Percentiles rank a stretch among this genome's conserved stretches.
These are phyloP conservation scores for Trifolium repens DNA, from an alignment of 306 rosid genomes.

Conservation along the genomic window DNA sequence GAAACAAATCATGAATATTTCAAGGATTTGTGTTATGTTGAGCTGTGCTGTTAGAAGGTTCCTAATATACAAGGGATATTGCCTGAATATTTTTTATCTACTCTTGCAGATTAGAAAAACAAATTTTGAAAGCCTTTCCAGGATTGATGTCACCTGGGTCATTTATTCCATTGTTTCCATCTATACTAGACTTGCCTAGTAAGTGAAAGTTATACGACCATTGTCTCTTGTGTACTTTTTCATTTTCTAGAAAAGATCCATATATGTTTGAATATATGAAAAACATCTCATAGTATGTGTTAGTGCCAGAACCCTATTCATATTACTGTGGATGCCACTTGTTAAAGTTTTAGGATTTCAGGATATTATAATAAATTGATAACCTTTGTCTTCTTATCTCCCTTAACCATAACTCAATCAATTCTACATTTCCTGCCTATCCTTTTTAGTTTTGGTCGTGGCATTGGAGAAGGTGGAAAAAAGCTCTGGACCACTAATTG, in stretches of 20 bases:
- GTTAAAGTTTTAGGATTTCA: constrained; percentile 21
- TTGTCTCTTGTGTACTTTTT: constrained; percentile 17
- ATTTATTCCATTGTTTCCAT: constrained; percentile 84
- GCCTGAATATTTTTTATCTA: constrained; percentile 24
- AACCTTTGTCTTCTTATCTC: constrained; percentile 13
- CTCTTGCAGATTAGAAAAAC: constrained; percentile 74
- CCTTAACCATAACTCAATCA: constrained; percentile 5
- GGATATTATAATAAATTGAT: constrained; percentile 7
- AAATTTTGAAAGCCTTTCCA: constrained; percentile 70
- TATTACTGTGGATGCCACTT: background rate
- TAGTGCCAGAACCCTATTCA: background rate
- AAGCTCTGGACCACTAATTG: constrained; percentile 85
- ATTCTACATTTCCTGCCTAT: constrained; percentile 39
- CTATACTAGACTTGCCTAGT: constrained; percentile 88
- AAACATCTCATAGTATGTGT: constrained; percentile 12
- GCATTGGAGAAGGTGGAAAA: constrained; percentile 93
- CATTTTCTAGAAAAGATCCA: constrained; percentile 19
- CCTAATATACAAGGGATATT: constrained; percentile 24
- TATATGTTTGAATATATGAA: background rate
- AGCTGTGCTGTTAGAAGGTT: constrained; percentile 16
- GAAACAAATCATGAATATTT: constrained; percentile 24
- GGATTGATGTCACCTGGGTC: constrained; percentile 89
- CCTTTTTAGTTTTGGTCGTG: constrained; percentile 73
- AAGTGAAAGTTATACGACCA: constrained; percentile 46
- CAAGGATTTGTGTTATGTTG: constrained; percentile 8